Evolutionary conservation across 768 basidiomycete genomes (phyloP).

Genomic region (Mrakia blollopis): DNA sequence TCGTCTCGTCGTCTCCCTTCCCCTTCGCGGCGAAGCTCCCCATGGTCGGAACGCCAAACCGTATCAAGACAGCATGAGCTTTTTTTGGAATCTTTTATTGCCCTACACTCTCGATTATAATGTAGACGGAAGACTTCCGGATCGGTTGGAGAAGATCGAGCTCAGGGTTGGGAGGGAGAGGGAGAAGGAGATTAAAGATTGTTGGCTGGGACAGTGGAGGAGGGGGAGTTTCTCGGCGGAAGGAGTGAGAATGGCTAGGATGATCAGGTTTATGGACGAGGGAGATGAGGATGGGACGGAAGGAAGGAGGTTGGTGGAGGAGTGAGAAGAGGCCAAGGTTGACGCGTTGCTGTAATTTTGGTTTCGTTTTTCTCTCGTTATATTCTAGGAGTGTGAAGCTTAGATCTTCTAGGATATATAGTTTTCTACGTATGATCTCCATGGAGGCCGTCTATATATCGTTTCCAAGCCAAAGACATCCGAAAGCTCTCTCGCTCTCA

Average conservation of each 20-base stretch:
- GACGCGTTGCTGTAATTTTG: too few relatives aligned
- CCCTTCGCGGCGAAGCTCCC: too few relatives aligned
- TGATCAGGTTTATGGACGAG: conserved; percentile 1
- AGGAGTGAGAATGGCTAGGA: background rate
- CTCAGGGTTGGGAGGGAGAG: background rate
- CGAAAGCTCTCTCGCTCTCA: too few relatives aligned
- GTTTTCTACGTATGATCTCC: too few relatives aligned
- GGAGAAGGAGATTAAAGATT: background rate
- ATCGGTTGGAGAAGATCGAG: background rate
- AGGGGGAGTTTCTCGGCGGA: background rate
- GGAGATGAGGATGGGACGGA: background rate
- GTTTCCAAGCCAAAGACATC: too few relatives aligned
- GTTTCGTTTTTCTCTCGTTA: too few relatives aligned
- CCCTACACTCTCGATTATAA: background rate
- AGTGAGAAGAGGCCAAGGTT: background rate
- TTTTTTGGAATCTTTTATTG: background rate
- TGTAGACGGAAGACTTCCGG: background rate
- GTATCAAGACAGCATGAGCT: background rate
- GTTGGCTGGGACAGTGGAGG: background rate
- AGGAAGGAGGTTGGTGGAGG: background rate
- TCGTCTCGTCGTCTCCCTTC: too few relatives aligned
- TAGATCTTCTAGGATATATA: too few relatives aligned
- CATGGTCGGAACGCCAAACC: too few relatives aligned
- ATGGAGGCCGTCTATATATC: too few relatives aligned
- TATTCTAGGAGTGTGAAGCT: too few relatives aligned